Percentiles rank a stretch among this genome's conserved stretches.
phyloP scores from a whole-genome alignment of 352 stramenopile genomes.

The Pythium rhizo-oryzae region DNA sequence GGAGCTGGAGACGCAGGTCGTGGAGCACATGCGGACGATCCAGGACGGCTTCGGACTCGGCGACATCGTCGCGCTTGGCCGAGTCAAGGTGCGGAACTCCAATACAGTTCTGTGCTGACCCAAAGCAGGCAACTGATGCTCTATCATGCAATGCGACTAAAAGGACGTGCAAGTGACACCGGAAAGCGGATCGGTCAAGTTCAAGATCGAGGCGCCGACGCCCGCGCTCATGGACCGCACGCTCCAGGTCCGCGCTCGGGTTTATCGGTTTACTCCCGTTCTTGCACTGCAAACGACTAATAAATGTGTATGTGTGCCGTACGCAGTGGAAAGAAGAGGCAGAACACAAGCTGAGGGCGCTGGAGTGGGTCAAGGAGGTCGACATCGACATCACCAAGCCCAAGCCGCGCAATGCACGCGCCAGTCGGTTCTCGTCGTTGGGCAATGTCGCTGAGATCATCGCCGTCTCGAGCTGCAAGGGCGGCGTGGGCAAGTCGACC shows the following conservation, averaged over 20 bases:
- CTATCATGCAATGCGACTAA: not conserved
- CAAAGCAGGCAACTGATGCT: not conserved
- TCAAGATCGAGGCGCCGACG: conserved; percentile 73
- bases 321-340: conserved; percentile 73
- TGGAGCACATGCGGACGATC: conserved; percentile 71
- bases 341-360: conserved; percentile 41
- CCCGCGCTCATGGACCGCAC: conserved; percentile 70
- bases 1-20: conserved; percentile 75
- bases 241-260: conserved; percentile 42
- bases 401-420: conserved; percentile 66
- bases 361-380: conserved; percentile 79
- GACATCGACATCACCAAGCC: conserved; percentile 67
- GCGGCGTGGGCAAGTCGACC: conserved; percentile 98
- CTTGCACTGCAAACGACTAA: not conserved
- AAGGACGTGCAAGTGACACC: conserved; percentile 60
- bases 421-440: conserved; percentile 73
- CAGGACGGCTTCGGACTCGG: conserved; percentile 72
- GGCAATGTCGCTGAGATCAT: conserved; percentile 89
- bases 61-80: conserved; percentile 75
- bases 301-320: not conserved
- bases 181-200: conserved; percentile 54
- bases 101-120: not conserved
- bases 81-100: conserved; percentile 63
- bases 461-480: conserved; percentile 94
- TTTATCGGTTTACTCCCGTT: not conserved